Evolutionary conservation across 2,329 filamentous ascomycete genomes (phyloP).

Genomic region (Pseudocercospora ulei): DNA sequence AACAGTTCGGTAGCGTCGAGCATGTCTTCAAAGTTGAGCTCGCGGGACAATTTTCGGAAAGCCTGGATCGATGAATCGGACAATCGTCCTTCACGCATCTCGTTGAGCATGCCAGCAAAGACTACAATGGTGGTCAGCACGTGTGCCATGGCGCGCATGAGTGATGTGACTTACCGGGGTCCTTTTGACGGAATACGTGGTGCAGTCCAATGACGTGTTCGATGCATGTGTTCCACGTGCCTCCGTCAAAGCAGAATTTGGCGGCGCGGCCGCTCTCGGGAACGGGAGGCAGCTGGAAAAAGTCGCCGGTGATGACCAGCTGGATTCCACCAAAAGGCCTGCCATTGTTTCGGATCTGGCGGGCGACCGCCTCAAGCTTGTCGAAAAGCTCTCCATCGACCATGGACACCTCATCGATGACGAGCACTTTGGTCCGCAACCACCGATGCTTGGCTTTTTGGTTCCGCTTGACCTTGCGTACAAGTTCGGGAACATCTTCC

Average conservation of each 20-base stretch:
- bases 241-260: slow-evolving; percentile 88
- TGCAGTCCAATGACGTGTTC: slow-evolving; percentile 92
- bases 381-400: slow-evolving; percentile 95
- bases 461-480: slow-evolving; percentile 86
- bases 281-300: slow-evolving; percentile 93
- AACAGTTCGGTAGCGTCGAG: slow-evolving; percentile 85
- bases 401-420: slow-evolving; percentile 97
- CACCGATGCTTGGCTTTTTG: slow-evolving; percentile 79
- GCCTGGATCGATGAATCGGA: slow-evolving; percentile 63
- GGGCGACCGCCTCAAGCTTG: slow-evolving; percentile 81
- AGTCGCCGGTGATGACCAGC: slow-evolving; percentile 89
- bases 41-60: slow-evolving; percentile 64
- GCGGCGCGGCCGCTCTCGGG: slow-evolving; percentile 63
- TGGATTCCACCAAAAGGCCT: slow-evolving; percentile 93
- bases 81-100: slow-evolving; percentile 85
- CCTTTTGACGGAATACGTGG: slow-evolving; percentile 91
- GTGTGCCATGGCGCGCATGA: not conserved
- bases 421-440: slow-evolving; percentile 74
- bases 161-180: slow-evolving; percentile 48
- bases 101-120: slow-evolving; percentile 92
- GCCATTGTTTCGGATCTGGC: slow-evolving; percentile 78
- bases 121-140: slow-evolving; percentile 41
- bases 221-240: slow-evolving; percentile 84
- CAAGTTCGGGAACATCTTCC: slow-evolving; percentile 65
- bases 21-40: slow-evolving; percentile 61